Evolutionary conservation across 2,329 filamentous ascomycete genomes (phyloP).

Genomic region (Kalmusia sp.): DNA sequence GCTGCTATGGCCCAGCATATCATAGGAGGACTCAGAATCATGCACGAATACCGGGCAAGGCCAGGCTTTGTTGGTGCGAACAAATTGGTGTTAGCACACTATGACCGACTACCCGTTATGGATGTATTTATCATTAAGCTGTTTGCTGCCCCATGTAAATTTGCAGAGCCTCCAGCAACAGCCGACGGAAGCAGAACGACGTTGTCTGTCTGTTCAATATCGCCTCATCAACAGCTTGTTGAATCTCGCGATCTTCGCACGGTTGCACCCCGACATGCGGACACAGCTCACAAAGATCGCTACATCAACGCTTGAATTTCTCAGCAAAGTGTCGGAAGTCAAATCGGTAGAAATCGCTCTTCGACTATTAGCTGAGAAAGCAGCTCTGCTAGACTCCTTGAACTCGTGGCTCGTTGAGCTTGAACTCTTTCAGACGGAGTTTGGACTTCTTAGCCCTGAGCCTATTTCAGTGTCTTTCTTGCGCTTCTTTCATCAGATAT

Average conservation of each 20-base stretch:
- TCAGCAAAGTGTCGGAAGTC: constrained; percentile 22
- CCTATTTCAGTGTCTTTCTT: constrained; percentile 21
- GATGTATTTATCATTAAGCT: constrained; percentile 30
- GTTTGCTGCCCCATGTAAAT: constrained; percentile 27
- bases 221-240: constrained; percentile 9
- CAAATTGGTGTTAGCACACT: constrained; percentile 41
- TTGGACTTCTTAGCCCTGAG: constrained; percentile 10
- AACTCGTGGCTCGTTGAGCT: constrained; percentile 18
- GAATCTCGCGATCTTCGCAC: constrained; percentile 18
- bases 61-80: constrained; percentile 36
- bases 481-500: constrained; percentile 25
- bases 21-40: constrained; percentile 53
- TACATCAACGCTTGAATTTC: constrained; percentile 19
- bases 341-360: constrained; percentile 14
- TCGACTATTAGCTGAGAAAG: constrained; percentile 21
- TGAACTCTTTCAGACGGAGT: constrained; percentile 11
- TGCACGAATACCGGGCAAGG: constrained; percentile 51
- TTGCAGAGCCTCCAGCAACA: constrained; percentile 18
- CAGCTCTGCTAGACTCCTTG: constrained; percentile 18
- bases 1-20: constrained; percentile 54
- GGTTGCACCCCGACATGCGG: constrained; percentile 26
- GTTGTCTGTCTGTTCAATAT: constrained; percentile 9
- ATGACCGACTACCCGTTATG: constrained; percentile 46
- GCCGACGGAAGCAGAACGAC: constrained; percentile 7
- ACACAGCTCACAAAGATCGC: constrained; percentile 23